phyloP scores from a whole-genome alignment of 2,329 filamentous ascomycete species.

The Neoascochyta sp. region DNA sequence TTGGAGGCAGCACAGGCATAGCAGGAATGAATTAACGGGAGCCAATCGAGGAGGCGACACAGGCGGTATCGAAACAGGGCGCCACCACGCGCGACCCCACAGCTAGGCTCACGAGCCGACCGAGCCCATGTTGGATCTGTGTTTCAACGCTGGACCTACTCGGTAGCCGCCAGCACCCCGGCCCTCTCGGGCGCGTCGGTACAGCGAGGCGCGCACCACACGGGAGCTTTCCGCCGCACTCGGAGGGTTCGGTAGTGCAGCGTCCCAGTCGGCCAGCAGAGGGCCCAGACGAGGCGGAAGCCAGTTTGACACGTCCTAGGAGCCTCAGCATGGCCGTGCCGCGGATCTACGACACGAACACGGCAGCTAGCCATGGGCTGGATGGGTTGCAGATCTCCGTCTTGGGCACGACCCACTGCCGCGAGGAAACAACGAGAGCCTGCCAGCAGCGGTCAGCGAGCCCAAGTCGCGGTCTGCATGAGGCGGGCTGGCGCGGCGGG shows the following conservation, averaged over 20 bases:
- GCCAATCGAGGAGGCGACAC: slow-evolving; percentile 31
- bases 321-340: slow-evolving; percentile 16
- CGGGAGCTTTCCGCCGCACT: no score
- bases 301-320: no score
- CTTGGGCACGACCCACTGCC: slow-evolving; percentile 8
- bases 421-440: slow-evolving; percentile 19
- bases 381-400: slow-evolving; percentile 13
- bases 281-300: slow-evolving; percentile 12
- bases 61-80: slow-evolving; percentile 33
- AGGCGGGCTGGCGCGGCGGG: no score
- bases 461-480: slow-evolving; percentile 10
- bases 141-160: slow-evolving; percentile 35
- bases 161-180: slow-evolving; percentile 34
- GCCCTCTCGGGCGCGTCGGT: slow-evolving; percentile 20
- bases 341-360: slow-evolving; percentile 22
- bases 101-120: slow-evolving; percentile 35
- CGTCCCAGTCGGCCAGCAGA: slow-evolving; percentile 8
- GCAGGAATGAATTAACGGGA: slow-evolving; percentile 24
- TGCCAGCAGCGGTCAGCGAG: slow-evolving; percentile 16
- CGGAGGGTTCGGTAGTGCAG: slow-evolving; percentile 8
- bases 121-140: slow-evolving; percentile 30
- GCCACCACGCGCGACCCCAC: slow-evolving; percentile 29
- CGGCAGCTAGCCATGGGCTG: slow-evolving; percentile 22
- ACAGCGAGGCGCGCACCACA: no score
- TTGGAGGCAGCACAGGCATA: slow-evolving; percentile 17